Percentiles rank a stretch among this genome's conserved stretches.
Conservation (phyloP, 495 filamentous ascomycete species). For the Parathielavia hyrcaniae region DNA sequence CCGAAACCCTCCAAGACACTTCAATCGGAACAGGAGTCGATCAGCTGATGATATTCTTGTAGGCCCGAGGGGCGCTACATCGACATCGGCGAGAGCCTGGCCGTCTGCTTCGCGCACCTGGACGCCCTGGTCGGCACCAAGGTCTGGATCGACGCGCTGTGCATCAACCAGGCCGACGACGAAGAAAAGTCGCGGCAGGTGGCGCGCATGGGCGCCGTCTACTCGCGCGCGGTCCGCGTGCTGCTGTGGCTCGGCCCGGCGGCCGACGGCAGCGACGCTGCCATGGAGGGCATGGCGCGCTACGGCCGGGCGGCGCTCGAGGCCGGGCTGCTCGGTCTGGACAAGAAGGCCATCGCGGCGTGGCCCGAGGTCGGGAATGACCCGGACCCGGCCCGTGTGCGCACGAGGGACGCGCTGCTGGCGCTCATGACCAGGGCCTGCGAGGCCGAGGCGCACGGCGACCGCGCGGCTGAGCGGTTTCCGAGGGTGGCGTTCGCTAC, state of each 20-base stretch:
- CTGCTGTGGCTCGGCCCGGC: neutral
- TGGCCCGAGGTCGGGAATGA: too few species aligned
- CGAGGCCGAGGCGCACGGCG: neutral
- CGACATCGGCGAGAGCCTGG: neutral
- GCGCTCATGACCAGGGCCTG: too few species aligned
- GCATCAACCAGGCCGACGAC: neutral
- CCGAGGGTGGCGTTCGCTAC: neutral
- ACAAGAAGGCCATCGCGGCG: neutral
- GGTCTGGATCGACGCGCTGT: conserved; percentile 5
- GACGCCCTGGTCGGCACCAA: neutral
- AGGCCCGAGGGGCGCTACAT: neutral
- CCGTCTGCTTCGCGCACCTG: neutral
- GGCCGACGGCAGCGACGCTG: neutral
- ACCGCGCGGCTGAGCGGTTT: neutral
- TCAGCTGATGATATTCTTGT: too few species aligned
- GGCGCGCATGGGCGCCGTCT: neutral
- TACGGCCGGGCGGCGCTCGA: neutral
- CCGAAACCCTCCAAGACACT: too few species aligned
- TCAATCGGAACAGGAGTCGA: too few species aligned
- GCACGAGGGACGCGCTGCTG: too few species aligned
- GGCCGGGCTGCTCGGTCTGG: neutral
- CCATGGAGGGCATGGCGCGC: neutral
- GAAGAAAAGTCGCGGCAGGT: conserved; percentile 5
- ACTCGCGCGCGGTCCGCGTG: neutral
- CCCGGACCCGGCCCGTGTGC: too few species aligned